A percentile compares a stretch with the other conserved stretches of the same genome.
phyloP scores from a whole-genome alignment of 768 basidiomycete species.

The Leucogyrophana mollusca region DNA sequence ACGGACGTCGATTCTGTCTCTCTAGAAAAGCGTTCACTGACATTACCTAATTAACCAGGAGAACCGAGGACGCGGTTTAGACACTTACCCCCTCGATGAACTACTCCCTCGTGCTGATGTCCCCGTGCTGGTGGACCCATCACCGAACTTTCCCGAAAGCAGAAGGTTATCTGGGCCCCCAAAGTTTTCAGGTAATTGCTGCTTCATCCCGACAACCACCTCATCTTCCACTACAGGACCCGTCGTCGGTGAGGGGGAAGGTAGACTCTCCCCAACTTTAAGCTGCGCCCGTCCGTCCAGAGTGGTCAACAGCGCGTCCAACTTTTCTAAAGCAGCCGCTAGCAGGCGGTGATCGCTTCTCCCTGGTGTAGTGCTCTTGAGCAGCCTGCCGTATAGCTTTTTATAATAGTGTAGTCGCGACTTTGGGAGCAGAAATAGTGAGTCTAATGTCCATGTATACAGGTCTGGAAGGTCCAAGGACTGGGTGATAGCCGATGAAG shows the following conservation, averaged over 20 bases:
- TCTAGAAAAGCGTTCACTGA: conserved; percentile 58
- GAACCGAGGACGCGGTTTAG: neutral
- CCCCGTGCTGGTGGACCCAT: conserved; percentile 40
- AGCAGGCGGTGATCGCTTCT: conserved; percentile 84
- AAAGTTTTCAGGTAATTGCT: conserved; percentile 1
- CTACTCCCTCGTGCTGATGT: conserved; percentile 54
- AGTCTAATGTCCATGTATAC: conserved; percentile 78
- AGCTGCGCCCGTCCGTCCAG: conserved; percentile 59
- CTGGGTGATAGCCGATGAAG: conserved; percentile 40
- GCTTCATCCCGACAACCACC: neutral
- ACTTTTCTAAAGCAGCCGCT: conserved; percentile 73
- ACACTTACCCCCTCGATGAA: conserved; percentile 55
- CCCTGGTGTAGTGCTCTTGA: conserved; percentile 85
- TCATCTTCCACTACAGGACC: conserved; percentile 1
- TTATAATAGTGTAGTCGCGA: conserved; percentile 87
- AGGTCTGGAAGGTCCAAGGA: conserved; percentile 34
- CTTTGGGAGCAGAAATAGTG: conserved; percentile 85
- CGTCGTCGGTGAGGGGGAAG: neutral
- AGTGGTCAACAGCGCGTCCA: conserved; percentile 69
- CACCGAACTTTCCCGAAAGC: conserved; percentile 21
- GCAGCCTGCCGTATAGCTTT: conserved; percentile 80
- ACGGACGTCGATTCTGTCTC: conserved; percentile 57
- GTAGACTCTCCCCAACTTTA: conserved; percentile 9
- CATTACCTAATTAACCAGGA: neutral
- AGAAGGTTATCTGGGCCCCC: conserved; percentile 4